These are phyloP conservation scores for Ganoderma multipileum DNA, from an alignment of 1,284 basidiomycete species.

Conservation along the genomic window DNA sequence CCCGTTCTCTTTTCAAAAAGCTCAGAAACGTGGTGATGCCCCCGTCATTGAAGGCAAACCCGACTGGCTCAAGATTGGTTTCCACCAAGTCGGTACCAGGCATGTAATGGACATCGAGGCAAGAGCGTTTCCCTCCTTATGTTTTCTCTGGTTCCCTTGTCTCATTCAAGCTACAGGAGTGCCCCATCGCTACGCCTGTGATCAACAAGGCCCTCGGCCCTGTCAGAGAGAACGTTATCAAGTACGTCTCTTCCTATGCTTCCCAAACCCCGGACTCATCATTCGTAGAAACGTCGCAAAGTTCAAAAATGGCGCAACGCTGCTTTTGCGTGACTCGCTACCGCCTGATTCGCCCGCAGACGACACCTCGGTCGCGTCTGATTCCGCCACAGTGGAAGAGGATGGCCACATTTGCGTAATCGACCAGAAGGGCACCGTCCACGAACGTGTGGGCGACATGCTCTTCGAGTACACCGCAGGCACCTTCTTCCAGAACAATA, in stretches of 20 bases:
- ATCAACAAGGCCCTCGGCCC: conserved; percentile 76
- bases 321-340: conserved; percentile 91
- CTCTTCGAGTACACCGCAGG: conserved; percentile 90
- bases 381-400: conserved; percentile 17
- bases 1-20: conserved; percentile 56
- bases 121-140: conserved; percentile 31
- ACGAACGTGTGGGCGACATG: conserved; percentile 84
- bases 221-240: conserved; percentile 72
- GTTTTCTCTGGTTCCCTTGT: neutral
- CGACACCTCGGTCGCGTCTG: neutral
- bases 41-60: conserved; percentile 46
- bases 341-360: conserved; percentile 29
- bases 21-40: conserved; percentile 34
- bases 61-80: conserved; percentile 86
- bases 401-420: conserved; percentile 82
- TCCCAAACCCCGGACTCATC: conserved; percentile 2
- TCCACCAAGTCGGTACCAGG: conserved; percentile 82
- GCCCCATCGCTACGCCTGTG: conserved; percentile 88
- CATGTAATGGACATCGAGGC: conserved; percentile 95
- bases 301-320: conserved; percentile 91
- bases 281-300: conserved; percentile 73
- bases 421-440: conserved; percentile 81
- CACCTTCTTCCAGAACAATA: conserved; percentile 99
- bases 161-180: conserved; percentile 64
- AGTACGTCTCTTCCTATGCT: conserved; percentile 51